Evolutionary conservation across 768 basidiomycete genomes (phyloP), one percentile per base, ranked within the genome.

Genomic region (Boletus patriciae): DNA sequence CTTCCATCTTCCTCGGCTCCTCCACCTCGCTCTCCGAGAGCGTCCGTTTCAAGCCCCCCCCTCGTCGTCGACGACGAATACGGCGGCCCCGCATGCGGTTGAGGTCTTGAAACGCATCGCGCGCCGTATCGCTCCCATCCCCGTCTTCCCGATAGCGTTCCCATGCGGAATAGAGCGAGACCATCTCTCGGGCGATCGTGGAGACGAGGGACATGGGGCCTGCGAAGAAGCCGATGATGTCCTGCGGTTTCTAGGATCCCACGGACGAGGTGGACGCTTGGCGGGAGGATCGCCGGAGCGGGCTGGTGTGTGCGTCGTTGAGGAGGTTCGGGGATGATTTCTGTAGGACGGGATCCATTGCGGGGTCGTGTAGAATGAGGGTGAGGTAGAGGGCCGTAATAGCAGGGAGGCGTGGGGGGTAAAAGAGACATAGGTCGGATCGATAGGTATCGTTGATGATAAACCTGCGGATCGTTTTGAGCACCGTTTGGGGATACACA

Each of bases 381-480:
- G 91, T 88, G 56, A 98, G 83, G 75, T 94, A 97, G 53, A 99
- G 83, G 0, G 92, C 90, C 0, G 95, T 87, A 66, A 98, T 83
- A 21, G 96, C 94, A 62, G 98, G 91, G 54, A 98, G 78, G 69
- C 98, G 94, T 0, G 97, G 97, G 0, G 97, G 95, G 68, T 98
- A 88, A 29, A 97, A 73, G n/a, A 99, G 84, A 67, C 92, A 94
- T 19, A 99, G 78, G 53, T 95, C 91, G 6, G 92, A 94, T 51
- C 95, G 85, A 67, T 94, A 98, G 0, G 91, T 94, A 71, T 98
- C 96, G 74, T 98, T 99, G 67, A 99, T 84, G 68, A 98, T 85
- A 69, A 94, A 94, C 92, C 94, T 97, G 59, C 18, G n/a, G 16
- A 15, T 29, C 33, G 1, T 2, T 18, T 18, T 37, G 15, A 42